Base-by-base conservation (phyloP, 202 grass and related monocot genomes). In the Setaria italica region DNA sequence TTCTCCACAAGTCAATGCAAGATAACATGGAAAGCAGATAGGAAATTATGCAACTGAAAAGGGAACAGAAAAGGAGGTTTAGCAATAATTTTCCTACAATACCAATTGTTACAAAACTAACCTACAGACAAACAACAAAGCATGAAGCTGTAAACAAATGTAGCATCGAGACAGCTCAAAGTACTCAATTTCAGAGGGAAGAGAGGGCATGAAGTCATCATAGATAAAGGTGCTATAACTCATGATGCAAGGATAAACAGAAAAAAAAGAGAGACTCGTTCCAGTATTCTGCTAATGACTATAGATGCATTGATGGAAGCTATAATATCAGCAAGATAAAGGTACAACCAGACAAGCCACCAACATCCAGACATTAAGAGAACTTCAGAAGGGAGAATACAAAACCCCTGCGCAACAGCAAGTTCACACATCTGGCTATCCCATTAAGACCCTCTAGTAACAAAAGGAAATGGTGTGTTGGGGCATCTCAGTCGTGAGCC, bases 301-400 rank as follows among this genome's bases (percentile, higher is more conserved):
- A 37, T 12, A 25, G 25, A 75, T 62, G 50, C 53, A 70, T 60
- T 45, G 25, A 49, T 14, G 14, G 3, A 9, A 77, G 32, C 30
- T 62, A 77, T 45, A 54, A 50, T n/a, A 49, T 43, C 41, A 80
- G 42, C 8, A 9, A 62, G 69, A 56, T 53, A 82, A 77, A 82
- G 41, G 32, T 17, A 29, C n/a, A 68, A 10, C 19, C 2, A 7
- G 6, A 21, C 4, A 83, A 45, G 35, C 51, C 9, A 62, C 17
- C 41, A 70, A 75, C 62, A 81, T 62, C 51, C 8, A 81, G 55
- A 51, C 43, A 85, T 76, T 62, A 81, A 46, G 46, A 82, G 37
- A 62, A 77, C 33, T 47, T 85, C 51, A 46, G 50, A 85, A 32
- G 12, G 4, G 9, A 34, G 29, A 46, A 32, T 49, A 81, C 17